Evolutionary conservation across 2,329 filamentous ascomycete genomes (phyloP).

Genomic region (Fusarium sp.): DNA sequence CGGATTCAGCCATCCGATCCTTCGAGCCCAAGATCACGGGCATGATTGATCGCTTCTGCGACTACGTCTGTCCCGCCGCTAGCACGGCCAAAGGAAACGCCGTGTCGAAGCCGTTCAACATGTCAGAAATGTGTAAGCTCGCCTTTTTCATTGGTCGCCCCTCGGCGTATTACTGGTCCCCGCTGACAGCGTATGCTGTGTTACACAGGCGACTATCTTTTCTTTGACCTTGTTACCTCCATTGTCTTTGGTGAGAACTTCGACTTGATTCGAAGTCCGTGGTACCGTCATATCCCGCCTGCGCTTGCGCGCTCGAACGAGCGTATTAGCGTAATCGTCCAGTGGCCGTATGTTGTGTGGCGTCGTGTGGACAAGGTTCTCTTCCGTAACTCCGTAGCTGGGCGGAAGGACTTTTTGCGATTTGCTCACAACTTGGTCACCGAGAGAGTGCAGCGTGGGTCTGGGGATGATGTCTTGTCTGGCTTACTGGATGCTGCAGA

Average conservation of each 20-base stretch:
- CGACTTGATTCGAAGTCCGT: not conserved
- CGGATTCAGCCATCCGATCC: not conserved
- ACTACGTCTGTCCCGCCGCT: not conserved
- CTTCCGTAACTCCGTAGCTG: not conserved
- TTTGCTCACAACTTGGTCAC: not conserved
- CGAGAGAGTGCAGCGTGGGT: not conserved
- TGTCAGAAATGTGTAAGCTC: not conserved
- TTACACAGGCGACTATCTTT: not conserved
- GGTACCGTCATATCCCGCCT: not conserved
- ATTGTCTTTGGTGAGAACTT: slow-evolving; percentile 2
- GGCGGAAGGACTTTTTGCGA: not conserved
- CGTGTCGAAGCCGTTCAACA: not conserved
- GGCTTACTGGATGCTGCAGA: not conserved
- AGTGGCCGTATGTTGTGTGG: not conserved
- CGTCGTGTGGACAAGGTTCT: not conserved
- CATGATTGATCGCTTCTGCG: not conserved
- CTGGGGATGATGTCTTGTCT: not conserved
- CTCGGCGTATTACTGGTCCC: not conserved
- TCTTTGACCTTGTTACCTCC: not conserved
- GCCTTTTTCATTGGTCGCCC: not conserved
- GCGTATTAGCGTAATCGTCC: not conserved
- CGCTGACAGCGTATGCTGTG: not conserved
- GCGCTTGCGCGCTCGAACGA: not conserved
- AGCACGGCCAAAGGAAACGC: not conserved
- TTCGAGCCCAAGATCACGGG: not conserved